Conservation (phyloP, 1,139 yeast genomes). For the Blastobotrys aristatus region DNA sequence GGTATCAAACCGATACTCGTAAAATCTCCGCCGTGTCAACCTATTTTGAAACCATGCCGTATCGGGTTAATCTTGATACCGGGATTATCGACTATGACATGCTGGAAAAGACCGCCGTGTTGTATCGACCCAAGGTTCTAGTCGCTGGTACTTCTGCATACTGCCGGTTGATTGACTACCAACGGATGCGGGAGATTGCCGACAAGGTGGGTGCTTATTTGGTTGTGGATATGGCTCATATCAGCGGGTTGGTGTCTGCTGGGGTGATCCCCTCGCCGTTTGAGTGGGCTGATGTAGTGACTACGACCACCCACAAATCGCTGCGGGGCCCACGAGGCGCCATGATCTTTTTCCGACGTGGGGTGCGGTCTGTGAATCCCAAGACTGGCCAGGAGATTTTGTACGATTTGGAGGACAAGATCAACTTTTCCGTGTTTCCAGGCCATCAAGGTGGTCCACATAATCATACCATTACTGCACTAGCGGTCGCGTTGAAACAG, state of each 20-base stretch:
- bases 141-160: conserved; percentile 98
- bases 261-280: conserved; percentile 90
- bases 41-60: conserved; percentile 96
- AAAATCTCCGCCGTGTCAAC: conserved; percentile 89
- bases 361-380: conserved; percentile 68
- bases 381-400: conserved; percentile 84
- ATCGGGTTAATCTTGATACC: conserved; percentile 76
- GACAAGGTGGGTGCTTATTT: conserved; percentile 91
- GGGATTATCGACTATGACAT: conserved; percentile 91
- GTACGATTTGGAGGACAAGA: conserved; percentile 83
- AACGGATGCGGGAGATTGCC: conserved; percentile 82
- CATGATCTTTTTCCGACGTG: conserved; percentile 92
- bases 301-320: conserved; percentile 96
- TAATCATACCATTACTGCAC: conserved; percentile 93
- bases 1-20: conserved; percentile 83
- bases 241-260: conserved; percentile 90
- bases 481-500: conserved; percentile 92
- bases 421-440: conserved; percentile 95
- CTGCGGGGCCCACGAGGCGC: conserved; percentile 99
- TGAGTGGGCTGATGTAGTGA: conserved; percentile 90
- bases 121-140: conserved; percentile 89
- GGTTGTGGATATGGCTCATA: conserved; percentile 94
- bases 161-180: conserved; percentile 85
- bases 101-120: conserved; percentile 72
- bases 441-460: conserved; percentile 99